Evolutionary conservation across 176 grass and related monocot species (phyloP).

Genomic region (Avena sativa): DNA sequence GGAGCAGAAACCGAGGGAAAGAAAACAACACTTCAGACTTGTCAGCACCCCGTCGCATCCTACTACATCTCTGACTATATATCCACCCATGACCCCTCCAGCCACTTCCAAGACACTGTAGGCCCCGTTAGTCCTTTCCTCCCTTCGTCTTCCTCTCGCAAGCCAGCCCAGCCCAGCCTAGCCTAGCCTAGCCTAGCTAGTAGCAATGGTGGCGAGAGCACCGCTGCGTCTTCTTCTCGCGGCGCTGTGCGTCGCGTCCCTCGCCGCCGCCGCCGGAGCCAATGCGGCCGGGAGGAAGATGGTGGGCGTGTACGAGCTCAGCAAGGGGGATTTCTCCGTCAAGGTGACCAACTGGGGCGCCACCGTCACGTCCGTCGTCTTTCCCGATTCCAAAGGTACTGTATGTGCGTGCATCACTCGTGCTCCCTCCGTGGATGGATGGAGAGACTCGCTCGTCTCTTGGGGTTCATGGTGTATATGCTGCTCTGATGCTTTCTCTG

Average conservation of each 20-base stretch:
- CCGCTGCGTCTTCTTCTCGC: slow-evolving; percentile 36
- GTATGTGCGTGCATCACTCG: too few relatives aligned
- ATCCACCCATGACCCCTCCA: neutral
- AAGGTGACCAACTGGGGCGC: slow-evolving; percentile 88
- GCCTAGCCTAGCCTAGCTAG: neutral
- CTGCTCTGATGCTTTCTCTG: neutral
- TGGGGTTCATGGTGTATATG: neutral
- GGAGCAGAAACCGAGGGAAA: slow-evolving; percentile 37
- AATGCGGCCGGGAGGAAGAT: slow-evolving; percentile 51
- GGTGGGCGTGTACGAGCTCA: slow-evolving; percentile 79
- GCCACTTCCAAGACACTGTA: neutral
- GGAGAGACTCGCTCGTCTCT: too few relatives aligned
- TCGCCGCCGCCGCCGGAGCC: slow-evolving; percentile 18
- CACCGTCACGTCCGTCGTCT: slow-evolving; percentile 67
- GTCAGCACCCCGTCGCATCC: slow-evolving; percentile 35
- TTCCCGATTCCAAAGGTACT: slow-evolving; percentile 87
- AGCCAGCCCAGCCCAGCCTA: neutral
- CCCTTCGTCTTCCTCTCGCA: neutral
- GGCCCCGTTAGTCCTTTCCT: neutral
- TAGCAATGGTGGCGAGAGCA: slow-evolving; percentile 55
- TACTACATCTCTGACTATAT: neutral
- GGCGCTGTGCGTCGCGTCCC: slow-evolving; percentile 38
- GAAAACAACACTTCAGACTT: neutral
- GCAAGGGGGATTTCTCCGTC: slow-evolving; percentile 73
- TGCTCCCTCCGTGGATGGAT: neutral